Percentiles rank a stretch among this genome's conserved stretches.
These are phyloP conservation scores for Vitis hybrid DNA, from an alignment of 177 flowering plant species.

Conservation along the genomic window DNA sequence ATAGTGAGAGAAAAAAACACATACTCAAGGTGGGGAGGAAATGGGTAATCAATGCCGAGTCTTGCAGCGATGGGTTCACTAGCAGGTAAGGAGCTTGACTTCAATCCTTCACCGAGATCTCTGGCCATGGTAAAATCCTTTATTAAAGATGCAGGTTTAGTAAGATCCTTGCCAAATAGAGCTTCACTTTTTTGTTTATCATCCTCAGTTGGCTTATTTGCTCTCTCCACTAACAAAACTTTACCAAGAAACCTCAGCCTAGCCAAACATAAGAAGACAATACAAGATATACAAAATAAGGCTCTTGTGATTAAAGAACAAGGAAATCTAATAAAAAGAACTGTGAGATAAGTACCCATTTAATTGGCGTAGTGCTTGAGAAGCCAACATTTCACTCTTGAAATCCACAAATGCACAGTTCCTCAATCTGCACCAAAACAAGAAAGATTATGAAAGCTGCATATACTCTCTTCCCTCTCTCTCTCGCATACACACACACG, in stretches of 20 bases:
- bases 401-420: slow-evolving; percentile 94
- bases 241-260: slow-evolving; percentile 94
- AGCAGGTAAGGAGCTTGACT: slow-evolving; percentile 22
- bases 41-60: slow-evolving; percentile 91
- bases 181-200: slow-evolving; percentile 29
- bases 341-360: slow-evolving; percentile 48
- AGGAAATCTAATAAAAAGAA: not conserved
- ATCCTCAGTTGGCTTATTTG: slow-evolving; percentile 30
- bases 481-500: no score
- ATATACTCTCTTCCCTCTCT: no score
- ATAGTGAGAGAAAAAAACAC: slow-evolving; percentile 14
- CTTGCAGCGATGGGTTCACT: slow-evolving; percentile 80
- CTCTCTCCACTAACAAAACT: slow-evolving; percentile 77
- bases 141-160: slow-evolving; percentile 17
- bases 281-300: no score
- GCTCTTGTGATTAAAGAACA: no score
- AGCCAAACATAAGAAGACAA: slow-evolving; percentile 17
- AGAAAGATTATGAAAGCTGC: not conserved
- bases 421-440: slow-evolving; percentile 49
- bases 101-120: slow-evolving; percentile 26
- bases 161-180: slow-evolving; percentile 25
- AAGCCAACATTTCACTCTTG: slow-evolving; percentile 62
- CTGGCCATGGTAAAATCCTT: slow-evolving; percentile 30
- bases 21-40: slow-evolving; percentile 96
- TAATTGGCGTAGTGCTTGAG: slow-evolving; percentile 77